A percentile compares a stretch with the other conserved stretches of the same genome.
Conservation (phyloP, 306 rosid species). For the Cucurbita ficifolia region DNA sequence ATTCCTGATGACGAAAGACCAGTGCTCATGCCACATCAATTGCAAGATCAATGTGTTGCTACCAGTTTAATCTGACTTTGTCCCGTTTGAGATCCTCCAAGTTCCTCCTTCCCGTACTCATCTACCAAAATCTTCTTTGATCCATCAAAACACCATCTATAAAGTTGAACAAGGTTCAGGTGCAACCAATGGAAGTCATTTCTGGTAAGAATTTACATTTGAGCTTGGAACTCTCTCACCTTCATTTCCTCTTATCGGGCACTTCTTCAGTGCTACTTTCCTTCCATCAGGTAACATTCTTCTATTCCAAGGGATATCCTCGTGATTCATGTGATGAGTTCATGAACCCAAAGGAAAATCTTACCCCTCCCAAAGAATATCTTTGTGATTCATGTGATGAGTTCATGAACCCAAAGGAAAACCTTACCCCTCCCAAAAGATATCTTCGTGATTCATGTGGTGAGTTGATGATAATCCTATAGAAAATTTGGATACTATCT, state of each 20-base stretch:
- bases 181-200: constrained; percentile 83
- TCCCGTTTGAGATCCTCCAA: constrained; percentile 61
- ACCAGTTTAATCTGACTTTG: constrained; percentile 39
- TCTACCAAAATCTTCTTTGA: constrained; percentile 57
- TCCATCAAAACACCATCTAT: constrained; percentile 74
- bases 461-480: too few relatives aligned
- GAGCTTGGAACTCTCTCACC: constrained; percentile 88
- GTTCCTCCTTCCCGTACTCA: constrained; percentile 84
- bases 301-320: constrained; percentile 30
- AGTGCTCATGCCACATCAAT: constrained; percentile 75
- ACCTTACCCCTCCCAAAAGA: too few relatives aligned
- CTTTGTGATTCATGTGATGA: too few relatives aligned
- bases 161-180: constrained; percentile 85
- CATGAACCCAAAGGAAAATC: too few relatives aligned
- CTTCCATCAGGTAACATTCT: constrained; percentile 66
- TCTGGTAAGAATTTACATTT: constrained; percentile 79
- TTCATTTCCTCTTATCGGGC: constrained; percentile 61
- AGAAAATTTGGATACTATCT: too few relatives aligned
- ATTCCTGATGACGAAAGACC: constrained; percentile 71
- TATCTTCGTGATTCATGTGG: too few relatives aligned
- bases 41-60: constrained; percentile 45
- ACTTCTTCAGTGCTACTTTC: constrained; percentile 84
- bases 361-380: too few relatives aligned
- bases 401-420: too few relatives aligned
- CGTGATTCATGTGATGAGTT: constrained; percentile 11